Conservation (phyloP, 2,329 filamentous ascomycete genomes). For the Alternaria ventricosa region DNA sequence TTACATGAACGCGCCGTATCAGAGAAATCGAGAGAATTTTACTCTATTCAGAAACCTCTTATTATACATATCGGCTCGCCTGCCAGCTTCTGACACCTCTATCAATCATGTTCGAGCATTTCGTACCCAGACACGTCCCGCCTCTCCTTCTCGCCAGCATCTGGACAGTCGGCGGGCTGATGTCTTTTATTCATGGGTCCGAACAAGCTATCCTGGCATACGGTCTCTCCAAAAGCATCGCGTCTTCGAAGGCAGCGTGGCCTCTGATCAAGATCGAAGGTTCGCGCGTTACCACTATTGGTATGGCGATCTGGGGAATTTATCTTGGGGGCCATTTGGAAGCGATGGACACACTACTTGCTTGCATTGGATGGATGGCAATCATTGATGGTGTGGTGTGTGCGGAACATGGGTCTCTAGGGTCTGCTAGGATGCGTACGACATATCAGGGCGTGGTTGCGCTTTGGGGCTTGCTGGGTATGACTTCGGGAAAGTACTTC, state of each 20-base stretch:
- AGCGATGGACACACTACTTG: constrained; percentile 24
- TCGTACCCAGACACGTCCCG: constrained; percentile 19
- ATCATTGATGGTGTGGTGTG: constrained; percentile 23
- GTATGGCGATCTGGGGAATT: constrained; percentile 2
- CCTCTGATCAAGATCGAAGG: not conserved
- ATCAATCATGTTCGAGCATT: not conserved
- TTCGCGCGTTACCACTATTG: not conserved
- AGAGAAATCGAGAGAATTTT: not conserved
- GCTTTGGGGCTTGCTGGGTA: constrained; percentile 23
- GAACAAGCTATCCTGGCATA: not conserved
- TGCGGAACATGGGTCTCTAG: constrained; percentile 15
- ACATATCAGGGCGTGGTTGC: constrained; percentile 17
- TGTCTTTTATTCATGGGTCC: constrained; percentile 16
- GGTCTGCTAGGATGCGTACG: constrained; percentile 14
- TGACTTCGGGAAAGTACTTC: constrained; percentile 25
- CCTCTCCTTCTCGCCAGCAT: constrained; percentile 27
- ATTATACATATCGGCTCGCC: not conserved
- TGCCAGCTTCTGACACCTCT: not conserved
- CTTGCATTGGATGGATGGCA: constrained; percentile 24
- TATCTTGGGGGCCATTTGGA: constrained; percentile 26
- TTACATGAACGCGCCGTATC: not conserved
- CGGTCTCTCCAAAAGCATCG: not conserved
- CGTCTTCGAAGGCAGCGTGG: not conserved
- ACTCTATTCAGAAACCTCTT: not conserved
- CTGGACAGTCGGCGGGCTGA: constrained; percentile 20